Evolutionary conservation across 768 basidiomycete genomes (phyloP).

Genomic region (Calocera viscosa): DNA sequence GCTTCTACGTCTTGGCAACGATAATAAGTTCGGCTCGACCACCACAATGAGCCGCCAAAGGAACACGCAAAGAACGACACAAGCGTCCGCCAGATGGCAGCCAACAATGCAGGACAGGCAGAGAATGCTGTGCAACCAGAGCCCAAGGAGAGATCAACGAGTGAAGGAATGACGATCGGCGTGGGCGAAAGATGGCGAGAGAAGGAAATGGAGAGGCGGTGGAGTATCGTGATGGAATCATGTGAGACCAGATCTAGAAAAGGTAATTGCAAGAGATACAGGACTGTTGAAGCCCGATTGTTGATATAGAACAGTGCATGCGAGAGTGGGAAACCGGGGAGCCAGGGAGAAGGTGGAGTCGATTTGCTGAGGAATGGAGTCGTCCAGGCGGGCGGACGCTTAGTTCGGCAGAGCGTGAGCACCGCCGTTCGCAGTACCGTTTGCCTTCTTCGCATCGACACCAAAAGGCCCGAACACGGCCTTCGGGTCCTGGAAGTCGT

Average conservation of each 20-base stretch:
- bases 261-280: not conserved
- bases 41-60: not conserved
- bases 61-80: too few species aligned
- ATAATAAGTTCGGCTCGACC: not conserved
- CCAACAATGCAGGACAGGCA: not conserved
- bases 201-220: not conserved
- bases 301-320: slow-evolving; percentile 5
- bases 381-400: too few species aligned
- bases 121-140: slow-evolving; percentile 5
- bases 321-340: not conserved
- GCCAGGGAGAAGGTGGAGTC: not conserved
- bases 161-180: not conserved
- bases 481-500: slow-evolving; percentile 75
- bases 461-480: slow-evolving; percentile 79
- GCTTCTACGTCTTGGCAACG: not conserved
- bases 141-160: not conserved
- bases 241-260: not conserved
- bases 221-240: not conserved
- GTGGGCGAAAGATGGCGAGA: not conserved
- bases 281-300: slow-evolving; percentile 9
- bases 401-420: not conserved
- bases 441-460: slow-evolving; percentile 15
- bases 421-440: not conserved
- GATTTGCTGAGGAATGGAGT: not conserved
- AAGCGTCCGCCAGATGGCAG: not conserved